Conservation (phyloP, 768 basidiomycete genomes). For the Lactarius tabidus region DNA sequence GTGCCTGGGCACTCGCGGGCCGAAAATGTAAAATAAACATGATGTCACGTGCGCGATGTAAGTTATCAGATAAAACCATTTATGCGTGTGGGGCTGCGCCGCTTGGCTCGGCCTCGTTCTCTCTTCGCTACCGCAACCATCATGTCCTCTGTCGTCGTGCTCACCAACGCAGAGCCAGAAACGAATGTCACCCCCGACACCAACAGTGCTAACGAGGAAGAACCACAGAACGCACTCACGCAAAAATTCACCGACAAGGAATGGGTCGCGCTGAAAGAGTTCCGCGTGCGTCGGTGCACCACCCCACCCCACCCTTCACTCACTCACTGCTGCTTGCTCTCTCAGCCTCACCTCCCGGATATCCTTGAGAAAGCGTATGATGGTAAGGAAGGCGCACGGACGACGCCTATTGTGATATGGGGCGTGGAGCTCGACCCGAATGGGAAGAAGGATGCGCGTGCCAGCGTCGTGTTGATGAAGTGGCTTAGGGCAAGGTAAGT, state of each 20-base stretch:
- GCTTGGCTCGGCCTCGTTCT: background rate
- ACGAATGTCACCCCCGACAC: slow-evolving; percentile 21
- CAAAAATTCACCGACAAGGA: slow-evolving; percentile 66
- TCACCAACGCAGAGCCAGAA: slow-evolving; percentile 4
- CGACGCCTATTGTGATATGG: slow-evolving; percentile 59
- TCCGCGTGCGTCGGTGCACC: slow-evolving; percentile 49
- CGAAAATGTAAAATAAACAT: background rate
- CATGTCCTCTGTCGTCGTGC: slow-evolving; percentile 15
- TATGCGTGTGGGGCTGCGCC: no score
- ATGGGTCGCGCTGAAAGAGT: slow-evolving; percentile 63
- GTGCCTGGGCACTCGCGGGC: background rate
- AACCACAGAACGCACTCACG: slow-evolving; percentile 69
- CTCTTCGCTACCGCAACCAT: slow-evolving; percentile 10
- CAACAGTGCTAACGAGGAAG: slow-evolving; percentile 31
- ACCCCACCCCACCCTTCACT: background rate
- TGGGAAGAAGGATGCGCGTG: slow-evolving; percentile 51
- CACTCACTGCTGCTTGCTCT: background rate
- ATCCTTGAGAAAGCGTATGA: slow-evolving; percentile 58
- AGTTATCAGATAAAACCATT: slow-evolving; percentile 20
- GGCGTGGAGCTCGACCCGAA: slow-evolving; percentile 65
- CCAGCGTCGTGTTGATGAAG: slow-evolving; percentile 76
- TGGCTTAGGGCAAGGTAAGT: slow-evolving; percentile 70
- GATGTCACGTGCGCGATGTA: background rate
- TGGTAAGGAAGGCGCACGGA: slow-evolving; percentile 49
- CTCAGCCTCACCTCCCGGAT: slow-evolving; percentile 42